Conservation (phyloP, 108 stramenopile species). For the Craspedostauros australis region DNA sequence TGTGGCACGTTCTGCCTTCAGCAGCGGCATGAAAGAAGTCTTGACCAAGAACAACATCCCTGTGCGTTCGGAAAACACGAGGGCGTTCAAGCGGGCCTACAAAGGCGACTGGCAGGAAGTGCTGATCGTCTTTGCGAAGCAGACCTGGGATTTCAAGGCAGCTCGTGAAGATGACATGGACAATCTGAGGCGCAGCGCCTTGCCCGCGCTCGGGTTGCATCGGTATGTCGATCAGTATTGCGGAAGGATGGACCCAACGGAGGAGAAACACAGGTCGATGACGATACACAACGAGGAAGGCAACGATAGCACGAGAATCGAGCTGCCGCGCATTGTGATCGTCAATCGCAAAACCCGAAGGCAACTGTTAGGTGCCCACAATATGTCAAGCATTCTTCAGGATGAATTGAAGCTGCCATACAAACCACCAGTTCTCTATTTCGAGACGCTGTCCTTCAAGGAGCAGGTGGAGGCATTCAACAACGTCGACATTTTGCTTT, state of each 20-base stretch:
- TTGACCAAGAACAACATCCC: not conserved
- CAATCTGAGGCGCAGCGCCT: too few species aligned
- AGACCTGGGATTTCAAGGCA: too few species aligned
- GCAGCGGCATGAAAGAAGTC: conserved; percentile 7
- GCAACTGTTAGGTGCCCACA: not conserved
- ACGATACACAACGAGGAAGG: too few species aligned
- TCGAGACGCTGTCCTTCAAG: conserved; percentile 6
- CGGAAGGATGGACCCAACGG: too few species aligned
- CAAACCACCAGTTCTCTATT: not conserved
- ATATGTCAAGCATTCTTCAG: not conserved
- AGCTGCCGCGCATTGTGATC: conserved; percentile 7
- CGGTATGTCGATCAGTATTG: too few species aligned
- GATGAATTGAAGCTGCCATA: conserved; percentile 1
- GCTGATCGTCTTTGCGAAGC: not conserved
- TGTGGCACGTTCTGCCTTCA: too few species aligned
- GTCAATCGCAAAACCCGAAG: not conserved
- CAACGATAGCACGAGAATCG: not conserved
- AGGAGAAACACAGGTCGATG: too few species aligned
- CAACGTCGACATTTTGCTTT: conserved; percentile 20
- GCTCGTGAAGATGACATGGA: too few species aligned
- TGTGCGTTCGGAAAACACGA: not conserved
- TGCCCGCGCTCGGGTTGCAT: too few species aligned
- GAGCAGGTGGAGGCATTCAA: conserved; percentile 5
- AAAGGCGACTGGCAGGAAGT: not conserved
- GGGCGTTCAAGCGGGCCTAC: not conserved